These are phyloP conservation scores for Echeveria elegans DNA, from an alignment of 164 flowering plant species.

Conservation along the genomic window DNA sequence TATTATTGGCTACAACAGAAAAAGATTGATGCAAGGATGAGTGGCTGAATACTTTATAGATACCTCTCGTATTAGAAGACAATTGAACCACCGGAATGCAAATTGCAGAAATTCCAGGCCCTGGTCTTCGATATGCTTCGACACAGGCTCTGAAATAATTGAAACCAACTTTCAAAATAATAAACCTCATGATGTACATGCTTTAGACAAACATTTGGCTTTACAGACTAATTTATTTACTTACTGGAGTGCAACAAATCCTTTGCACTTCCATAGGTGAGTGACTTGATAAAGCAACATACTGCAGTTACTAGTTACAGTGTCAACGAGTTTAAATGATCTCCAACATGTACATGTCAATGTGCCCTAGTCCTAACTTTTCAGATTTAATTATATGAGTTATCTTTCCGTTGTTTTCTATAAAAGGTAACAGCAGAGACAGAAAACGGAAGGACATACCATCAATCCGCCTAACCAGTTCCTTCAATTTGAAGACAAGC, in stretches of 20 bases:
- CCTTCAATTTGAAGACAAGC: conserved; percentile 92
- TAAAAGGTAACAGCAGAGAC: not conserved
- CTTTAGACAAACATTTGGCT: too few relatives aligned
- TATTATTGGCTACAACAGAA: not conserved
- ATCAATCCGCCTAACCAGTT: conserved; percentile 85
- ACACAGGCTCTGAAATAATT: conserved; percentile 66
- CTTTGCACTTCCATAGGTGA: not conserved
- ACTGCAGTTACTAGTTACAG: not conserved
- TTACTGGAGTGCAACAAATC: not conserved
- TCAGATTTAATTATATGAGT: not conserved
- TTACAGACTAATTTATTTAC: too few relatives aligned
- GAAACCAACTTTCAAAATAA: not conserved
- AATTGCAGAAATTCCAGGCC: conserved; percentile 97
- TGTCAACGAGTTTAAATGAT: not conserved
- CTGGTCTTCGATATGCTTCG: conserved; percentile 90
- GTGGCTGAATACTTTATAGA: not conserved
- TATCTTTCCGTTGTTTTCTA: not conserved
- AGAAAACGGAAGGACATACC: conserved; percentile 35
- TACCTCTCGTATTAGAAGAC: conserved; percentile 98
- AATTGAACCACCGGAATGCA: conserved; percentile 99
- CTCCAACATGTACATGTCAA: not conserved
- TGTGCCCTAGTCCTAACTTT: not conserved
- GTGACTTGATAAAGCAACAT: not conserved
- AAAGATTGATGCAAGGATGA: not conserved
- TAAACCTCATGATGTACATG: not conserved